Base-by-base conservation (phyloP, 768 basidiomycete species). In the Sporobolomyces phaffii region DNA sequence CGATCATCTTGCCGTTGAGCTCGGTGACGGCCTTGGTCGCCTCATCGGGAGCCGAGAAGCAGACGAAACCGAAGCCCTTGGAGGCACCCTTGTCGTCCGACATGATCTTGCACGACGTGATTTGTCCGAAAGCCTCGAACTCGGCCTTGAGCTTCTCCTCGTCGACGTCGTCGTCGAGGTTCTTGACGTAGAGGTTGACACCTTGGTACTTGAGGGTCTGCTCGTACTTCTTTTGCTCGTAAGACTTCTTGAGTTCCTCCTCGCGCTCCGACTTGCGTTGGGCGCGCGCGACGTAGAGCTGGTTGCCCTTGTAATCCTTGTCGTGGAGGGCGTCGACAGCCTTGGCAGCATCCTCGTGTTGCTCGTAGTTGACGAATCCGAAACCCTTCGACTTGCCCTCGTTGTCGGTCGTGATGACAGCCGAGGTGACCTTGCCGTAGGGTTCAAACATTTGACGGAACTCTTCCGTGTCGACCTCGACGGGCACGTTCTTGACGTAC, bases 81-180 rank as follows among this genome's bases (percentile, higher is more conserved):
- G 92, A 96, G 58, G 83, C 85, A 65, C 84, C 84, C 80, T 90
- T 94, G 65, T 98, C 96, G 79, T 97, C 94, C 72, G 89, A 87
- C 96, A 99, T 99, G 78, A 99, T 89, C 83, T 96, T 97, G 84
- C 89, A 93, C 77, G 91, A 94, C 72, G 94, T 99, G 81, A 99
- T 92, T 70, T 89, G 85, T 58, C 96, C 96, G 78, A 90, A 98
- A 18, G 91, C 86, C 80, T 97, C 92, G 76, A 99, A 99, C 80
- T 98, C 96, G 73, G 84, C 82, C 68, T 92, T 89, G 75, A 99
- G 87, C 79, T 92, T 92, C 65, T 99, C 96, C 76, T 99, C 96
- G 76, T 97, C 91, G 62, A 96, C 83, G 74, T 96, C 93, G 78
- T 97, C 94, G 79, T 97, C 94, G 78, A 99, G 81, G 81, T 99